Conservation (phyloP, 495 filamentous ascomycete genomes). For the Xylaria flabelliformis region DNA sequence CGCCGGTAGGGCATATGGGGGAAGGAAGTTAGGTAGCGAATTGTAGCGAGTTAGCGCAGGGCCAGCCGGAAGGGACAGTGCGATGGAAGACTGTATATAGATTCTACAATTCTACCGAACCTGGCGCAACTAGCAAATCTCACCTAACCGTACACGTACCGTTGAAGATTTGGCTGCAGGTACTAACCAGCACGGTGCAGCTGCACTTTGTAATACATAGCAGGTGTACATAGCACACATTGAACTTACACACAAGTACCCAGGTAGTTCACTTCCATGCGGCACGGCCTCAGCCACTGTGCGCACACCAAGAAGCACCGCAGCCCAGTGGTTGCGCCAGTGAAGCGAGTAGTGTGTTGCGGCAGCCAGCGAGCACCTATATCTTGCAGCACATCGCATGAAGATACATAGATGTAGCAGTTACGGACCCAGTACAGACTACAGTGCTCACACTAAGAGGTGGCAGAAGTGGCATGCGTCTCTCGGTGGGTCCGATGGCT, state of each 20-base stretch:
- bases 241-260: background rate
- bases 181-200: background rate
- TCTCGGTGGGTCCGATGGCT: slow-evolving; percentile 26
- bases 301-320: background rate
- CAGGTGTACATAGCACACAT: background rate
- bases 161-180: background rate
- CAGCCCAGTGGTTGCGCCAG: slow-evolving; percentile 12
- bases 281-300: background rate
- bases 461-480: slow-evolving; percentile 10
- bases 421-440: background rate
- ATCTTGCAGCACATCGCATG: background rate
- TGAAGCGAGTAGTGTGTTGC: slow-evolving; percentile 23
- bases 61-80: background rate
- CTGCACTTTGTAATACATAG: background rate
- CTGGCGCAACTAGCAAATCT: slow-evolving; percentile 6
- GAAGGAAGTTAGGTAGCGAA: background rate
- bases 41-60: background rate
- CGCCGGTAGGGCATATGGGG: background rate
- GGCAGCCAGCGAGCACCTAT: slow-evolving; percentile 12
- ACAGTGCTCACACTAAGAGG: background rate
- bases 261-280: background rate
- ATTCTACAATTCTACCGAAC: slow-evolving; percentile 7
- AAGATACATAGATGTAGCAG: background rate
- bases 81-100: background rate
- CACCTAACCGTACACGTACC: slow-evolving; percentile 16